These are phyloP conservation scores for Venturia nashicola DNA, from an alignment of 2,329 filamentous ascomycete genomes.

Conservation along the genomic window DNA sequence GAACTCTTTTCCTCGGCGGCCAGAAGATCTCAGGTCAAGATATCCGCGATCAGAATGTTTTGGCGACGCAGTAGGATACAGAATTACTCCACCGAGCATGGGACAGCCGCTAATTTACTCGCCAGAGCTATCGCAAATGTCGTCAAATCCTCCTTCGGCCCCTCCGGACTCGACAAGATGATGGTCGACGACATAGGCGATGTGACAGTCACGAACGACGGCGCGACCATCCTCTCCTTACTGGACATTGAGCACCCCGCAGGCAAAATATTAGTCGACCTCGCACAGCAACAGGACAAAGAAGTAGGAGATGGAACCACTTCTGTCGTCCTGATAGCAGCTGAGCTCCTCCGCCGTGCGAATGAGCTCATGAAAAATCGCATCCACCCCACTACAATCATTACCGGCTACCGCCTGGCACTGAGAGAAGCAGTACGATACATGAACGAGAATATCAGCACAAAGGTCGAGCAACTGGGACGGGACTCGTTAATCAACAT, in stretches of 20 bases:
- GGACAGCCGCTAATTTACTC: not conserved
- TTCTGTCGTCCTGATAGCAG: conserved; percentile 92
- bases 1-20: conserved; percentile 92
- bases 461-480: conserved; percentile 84
- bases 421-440: conserved; percentile 95
- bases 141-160: conserved; percentile 96
- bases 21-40: conserved; percentile 95
- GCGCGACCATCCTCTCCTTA: conserved; percentile 88
- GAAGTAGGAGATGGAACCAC: conserved; percentile 98
- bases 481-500: conserved; percentile 87
- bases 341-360: conserved; percentile 81
- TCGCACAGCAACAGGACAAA: conserved; percentile 97
- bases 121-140: conserved; percentile 79
- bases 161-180: conserved; percentile 98
- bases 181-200: conserved; percentile 99
- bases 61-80: conserved; percentile 57
- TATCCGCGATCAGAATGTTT: conserved; percentile 94
- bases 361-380: conserved; percentile 99
- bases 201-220: conserved; percentile 97
- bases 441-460: conserved; percentile 96
- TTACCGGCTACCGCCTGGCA: conserved; percentile 92
- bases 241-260: conserved; percentile 96
- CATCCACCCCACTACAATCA: conserved; percentile 98
- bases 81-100: not conserved
- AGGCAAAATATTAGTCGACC: conserved; percentile 93